These are phyloP conservation scores for Colletotrichum liriopes DNA, from an alignment of 2,329 filamentous ascomycete species.

Conservation along the genomic window DNA sequence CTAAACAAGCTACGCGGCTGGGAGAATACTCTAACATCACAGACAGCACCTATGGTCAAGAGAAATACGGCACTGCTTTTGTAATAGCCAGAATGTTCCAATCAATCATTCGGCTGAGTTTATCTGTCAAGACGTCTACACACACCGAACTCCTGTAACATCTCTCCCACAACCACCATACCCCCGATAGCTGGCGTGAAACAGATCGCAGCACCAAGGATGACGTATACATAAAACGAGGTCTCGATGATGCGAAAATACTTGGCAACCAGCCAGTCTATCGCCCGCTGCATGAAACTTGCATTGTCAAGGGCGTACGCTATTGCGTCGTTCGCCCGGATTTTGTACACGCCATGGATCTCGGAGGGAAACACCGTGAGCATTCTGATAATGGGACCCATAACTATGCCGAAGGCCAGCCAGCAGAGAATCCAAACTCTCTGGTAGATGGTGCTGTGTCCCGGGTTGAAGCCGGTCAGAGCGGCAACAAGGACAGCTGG, in stretches of 20 bases:
- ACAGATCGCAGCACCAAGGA: slow-evolving; percentile 20
- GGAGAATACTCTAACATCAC: too few species aligned
- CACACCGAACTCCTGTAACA: slow-evolving; percentile 31
- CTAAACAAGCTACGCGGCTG: too few species aligned
- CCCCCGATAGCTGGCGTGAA: slow-evolving; percentile 37
- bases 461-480: slow-evolving; percentile 31
- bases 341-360: slow-evolving; percentile 33
- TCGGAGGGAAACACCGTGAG: slow-evolving; percentile 31
- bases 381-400: slow-evolving; percentile 30
- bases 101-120: not conserved
- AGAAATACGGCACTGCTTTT: fast-evolving
- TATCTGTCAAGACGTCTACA: slow-evolving; percentile 33
- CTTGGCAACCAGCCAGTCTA: slow-evolving; percentile 40
- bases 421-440: slow-evolving; percentile 26
- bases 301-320: slow-evolving; percentile 36
- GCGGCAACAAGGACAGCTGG: slow-evolving; percentile 22
- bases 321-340: slow-evolving; percentile 35
- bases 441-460: slow-evolving; percentile 21
- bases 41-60: too few species aligned
- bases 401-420: slow-evolving; percentile 31
- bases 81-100: not conserved
- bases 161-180: slow-evolving; percentile 34
- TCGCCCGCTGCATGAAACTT: slow-evolving; percentile 30
- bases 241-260: slow-evolving; percentile 36
- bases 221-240: slow-evolving; percentile 26